Base-by-base conservation (phyloP, 2,329 filamentous ascomycete species). In the Boeremia exigua region DNA sequence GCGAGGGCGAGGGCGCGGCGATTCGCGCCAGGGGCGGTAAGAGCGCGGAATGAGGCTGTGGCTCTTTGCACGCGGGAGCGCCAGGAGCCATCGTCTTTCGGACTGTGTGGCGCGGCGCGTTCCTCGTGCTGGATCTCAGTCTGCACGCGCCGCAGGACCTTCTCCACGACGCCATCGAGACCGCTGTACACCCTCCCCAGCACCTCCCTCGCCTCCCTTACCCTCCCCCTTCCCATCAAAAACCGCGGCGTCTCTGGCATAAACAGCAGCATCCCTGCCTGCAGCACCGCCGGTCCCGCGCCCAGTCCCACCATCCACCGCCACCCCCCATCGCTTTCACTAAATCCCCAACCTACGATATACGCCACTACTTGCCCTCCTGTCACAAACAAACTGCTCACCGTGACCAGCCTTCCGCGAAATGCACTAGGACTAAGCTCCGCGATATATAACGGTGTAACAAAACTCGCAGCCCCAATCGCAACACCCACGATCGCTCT, bases 211-310 rank as follows among this genome's bases (percentile, higher is more conserved):
- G 92, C 94, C 57, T 84, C 82, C 4, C 79, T 78, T 3, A 82
- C 81, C 43, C 82, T 80, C 1, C 87, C 88, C 3, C 82, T 85
- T 71, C 87, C 88, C 17, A 96, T 87, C 19, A 97, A 81, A 89
- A 91, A 97, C 23, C 94, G 83, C 30, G 94, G 94, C 11, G 91
- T 96, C 76, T 98, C 94, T 0, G 92, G 92, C 84, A 96, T 88
- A 47, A 86, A 80, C 2, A 86, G 65, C 56, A 97, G 78, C 50
- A 96, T 78, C 0, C 81, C 71, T 5, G 86, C 84, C 72, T 97
- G 94, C 3, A 92, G 51, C 0, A 84, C 73, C 0, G 92, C 93
- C 0, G 94, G 94, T 25, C 89, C 59, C 8, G 90, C 90, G 0
- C 93, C 94, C 0, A 97, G 76, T 0, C 93, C 93, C 0, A 97